Conservation (phyloP, 2,329 filamentous ascomycete species). For the Ceratocystiopsis minuta region DNA sequence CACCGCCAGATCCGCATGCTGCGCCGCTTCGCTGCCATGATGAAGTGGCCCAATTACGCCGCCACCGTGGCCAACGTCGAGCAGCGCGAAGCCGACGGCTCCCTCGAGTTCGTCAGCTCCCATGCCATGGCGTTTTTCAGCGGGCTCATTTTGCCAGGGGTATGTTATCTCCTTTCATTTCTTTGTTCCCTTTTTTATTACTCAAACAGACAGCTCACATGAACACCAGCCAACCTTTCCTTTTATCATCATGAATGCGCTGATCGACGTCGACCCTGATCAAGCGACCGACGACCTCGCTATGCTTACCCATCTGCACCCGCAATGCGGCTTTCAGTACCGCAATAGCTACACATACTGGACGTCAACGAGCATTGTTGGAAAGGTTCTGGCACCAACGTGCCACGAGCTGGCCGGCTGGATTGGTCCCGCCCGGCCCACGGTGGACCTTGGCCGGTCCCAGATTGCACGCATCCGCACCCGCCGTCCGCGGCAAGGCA, state of each 20-base stretch:
- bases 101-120: slow-evolving; percentile 42
- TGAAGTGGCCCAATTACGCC: slow-evolving; percentile 61
- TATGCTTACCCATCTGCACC: slow-evolving; percentile 48
- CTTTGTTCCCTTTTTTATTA: background rate
- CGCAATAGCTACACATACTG: slow-evolving; percentile 59
- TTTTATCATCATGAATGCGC: slow-evolving; percentile 61
- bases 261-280: slow-evolving; percentile 59
- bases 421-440: slow-evolving; percentile 55
- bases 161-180: slow-evolving; percentile 19
- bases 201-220: background rate
- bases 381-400: slow-evolving; percentile 57
- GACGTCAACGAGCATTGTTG: slow-evolving; percentile 53
- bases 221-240: slow-evolving; percentile 37
- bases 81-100: slow-evolving; percentile 38
- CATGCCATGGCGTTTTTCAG: slow-evolving; percentile 65
- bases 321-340: slow-evolving; percentile 59
- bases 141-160: slow-evolving; percentile 52
- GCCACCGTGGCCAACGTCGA: slow-evolving; percentile 45
- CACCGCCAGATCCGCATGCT: slow-evolving; percentile 51
- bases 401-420: slow-evolving; percentile 55
- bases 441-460: slow-evolving; percentile 45
- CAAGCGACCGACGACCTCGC: slow-evolving; percentile 45
- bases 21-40: slow-evolving; percentile 47
- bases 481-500: slow-evolving; percentile 33
- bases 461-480: slow-evolving; percentile 54